Conservation (phyloP, 495 filamentous ascomycete species). For the Xylaria castorea region DNA sequence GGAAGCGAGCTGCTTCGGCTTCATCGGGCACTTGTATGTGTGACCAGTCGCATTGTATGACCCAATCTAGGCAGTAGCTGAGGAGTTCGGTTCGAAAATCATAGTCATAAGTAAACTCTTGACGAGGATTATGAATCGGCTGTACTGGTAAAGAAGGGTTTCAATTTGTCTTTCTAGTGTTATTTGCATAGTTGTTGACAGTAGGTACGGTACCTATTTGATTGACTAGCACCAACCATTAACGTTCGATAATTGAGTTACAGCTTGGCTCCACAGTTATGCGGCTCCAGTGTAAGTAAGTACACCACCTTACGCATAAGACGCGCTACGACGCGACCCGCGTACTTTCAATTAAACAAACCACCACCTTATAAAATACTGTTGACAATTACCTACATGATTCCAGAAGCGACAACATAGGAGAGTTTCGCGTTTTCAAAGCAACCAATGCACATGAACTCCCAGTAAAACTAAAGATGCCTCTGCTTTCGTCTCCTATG, state of each 20-base stretch:
- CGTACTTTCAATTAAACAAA: constrained; percentile 26
- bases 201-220: background rate
- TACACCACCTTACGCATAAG: too few species aligned
- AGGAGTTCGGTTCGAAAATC: background rate
- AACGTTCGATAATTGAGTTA: background rate
- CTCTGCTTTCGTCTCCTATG: constrained; percentile 67
- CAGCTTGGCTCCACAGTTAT: background rate
- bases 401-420: background rate
- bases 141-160: background rate
- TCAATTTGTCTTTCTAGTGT: background rate
- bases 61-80: background rate
- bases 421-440: background rate
- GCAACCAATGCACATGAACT: background rate
- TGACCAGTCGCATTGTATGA: background rate
- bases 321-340: constrained; percentile 25
- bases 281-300: background rate
- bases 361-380: background rate
- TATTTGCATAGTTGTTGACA: background rate
- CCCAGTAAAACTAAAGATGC: constrained; percentile 55
- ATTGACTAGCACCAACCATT: background rate
- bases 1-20: background rate
- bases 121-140: background rate
- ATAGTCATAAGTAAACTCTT: background rate
- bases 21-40: background rate
- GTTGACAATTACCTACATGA: background rate